Percentiles rank a stretch among this genome's conserved stretches.
These are phyloP conservation scores for Lentithecium fluviatile DNA, from an alignment of 495 filamentous ascomycete genomes.

Conservation along the genomic window DNA sequence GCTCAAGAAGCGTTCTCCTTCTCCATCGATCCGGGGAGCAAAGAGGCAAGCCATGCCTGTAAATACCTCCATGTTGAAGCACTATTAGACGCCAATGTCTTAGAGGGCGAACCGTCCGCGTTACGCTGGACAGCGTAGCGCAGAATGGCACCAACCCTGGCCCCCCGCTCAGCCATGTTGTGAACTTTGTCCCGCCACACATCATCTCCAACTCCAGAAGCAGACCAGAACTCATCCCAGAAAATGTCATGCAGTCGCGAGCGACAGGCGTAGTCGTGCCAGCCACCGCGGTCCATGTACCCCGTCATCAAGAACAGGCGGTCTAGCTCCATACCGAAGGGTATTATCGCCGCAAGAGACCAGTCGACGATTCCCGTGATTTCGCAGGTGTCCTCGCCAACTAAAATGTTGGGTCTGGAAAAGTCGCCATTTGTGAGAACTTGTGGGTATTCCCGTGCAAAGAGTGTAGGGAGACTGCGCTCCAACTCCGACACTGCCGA, in stretches of 20 bases:
- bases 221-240: conserved; percentile 3
- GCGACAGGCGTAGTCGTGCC: conserved; percentile 32
- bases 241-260: neutral
- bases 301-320: conserved; percentile 37
- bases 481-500: conserved; percentile 33
- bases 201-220: neutral
- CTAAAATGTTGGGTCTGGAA: conserved; percentile 40
- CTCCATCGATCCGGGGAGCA: neutral
- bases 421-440: conserved; percentile 43
- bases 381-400: conserved; percentile 38
- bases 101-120: neutral
- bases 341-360: conserved; percentile 38
- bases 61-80: conserved; percentile 1
- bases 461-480: conserved; percentile 35
- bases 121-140: neutral
- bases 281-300: conserved; percentile 38
- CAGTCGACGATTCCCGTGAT: conserved; percentile 45
- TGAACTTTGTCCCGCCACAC: neutral
- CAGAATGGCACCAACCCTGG: neutral
- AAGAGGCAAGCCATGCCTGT: neutral
- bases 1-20: neutral
- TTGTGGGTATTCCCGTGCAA: conserved; percentile 38
- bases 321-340: conserved; percentile 42
- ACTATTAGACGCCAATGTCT: neutral
- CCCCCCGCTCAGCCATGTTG: neutral